Conservation (phyloP, 2,329 filamentous ascomycete genomes). For the Eurotiales sp. region DNA sequence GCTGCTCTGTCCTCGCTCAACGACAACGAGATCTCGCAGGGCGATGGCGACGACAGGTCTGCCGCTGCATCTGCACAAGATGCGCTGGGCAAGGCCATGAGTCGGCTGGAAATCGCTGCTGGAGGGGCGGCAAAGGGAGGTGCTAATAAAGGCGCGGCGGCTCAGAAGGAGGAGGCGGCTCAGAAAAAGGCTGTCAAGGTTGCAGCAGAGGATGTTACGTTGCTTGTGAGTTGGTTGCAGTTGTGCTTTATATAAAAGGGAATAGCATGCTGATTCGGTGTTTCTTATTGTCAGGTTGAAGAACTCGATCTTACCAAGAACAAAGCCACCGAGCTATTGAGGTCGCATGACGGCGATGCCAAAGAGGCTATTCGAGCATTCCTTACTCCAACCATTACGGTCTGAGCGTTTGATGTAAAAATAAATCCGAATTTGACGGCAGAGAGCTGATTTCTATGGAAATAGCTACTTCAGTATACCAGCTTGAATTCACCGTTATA, state of each 20-base stretch:
- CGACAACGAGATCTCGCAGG: constrained; percentile 35
- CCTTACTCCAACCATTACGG: constrained; percentile 25
- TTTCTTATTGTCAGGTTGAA: constrained; percentile 31
- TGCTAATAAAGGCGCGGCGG: constrained; percentile 19
- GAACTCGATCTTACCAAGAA: constrained; percentile 44
- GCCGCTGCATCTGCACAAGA: constrained; percentile 42
- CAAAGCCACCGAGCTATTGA: constrained; percentile 47
- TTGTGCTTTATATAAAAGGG: background rate
- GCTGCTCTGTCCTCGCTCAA: constrained; percentile 48
- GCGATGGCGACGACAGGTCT: constrained; percentile 26
- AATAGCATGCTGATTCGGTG: background rate
- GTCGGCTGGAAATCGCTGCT: constrained; percentile 41
- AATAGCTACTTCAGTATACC: too few relatives aligned
- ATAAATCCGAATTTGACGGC: background rate
- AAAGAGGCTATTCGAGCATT: constrained; percentile 41
- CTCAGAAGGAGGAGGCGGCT: constrained; percentile 27
- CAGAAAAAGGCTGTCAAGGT: constrained; percentile 46
- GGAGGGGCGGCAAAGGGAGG: constrained; percentile 22
- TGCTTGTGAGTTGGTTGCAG: constrained; percentile 42
- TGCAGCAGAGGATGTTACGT: constrained; percentile 41
- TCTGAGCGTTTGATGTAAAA: background rate
- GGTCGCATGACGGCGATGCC: constrained; percentile 43
- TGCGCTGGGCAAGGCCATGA: constrained; percentile 49
- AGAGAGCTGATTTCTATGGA: too few relatives aligned
- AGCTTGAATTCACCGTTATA: too few relatives aligned